Conservation (phyloP, 495 filamentous ascomycete genomes). For the Aspergillus wentii region DNA sequence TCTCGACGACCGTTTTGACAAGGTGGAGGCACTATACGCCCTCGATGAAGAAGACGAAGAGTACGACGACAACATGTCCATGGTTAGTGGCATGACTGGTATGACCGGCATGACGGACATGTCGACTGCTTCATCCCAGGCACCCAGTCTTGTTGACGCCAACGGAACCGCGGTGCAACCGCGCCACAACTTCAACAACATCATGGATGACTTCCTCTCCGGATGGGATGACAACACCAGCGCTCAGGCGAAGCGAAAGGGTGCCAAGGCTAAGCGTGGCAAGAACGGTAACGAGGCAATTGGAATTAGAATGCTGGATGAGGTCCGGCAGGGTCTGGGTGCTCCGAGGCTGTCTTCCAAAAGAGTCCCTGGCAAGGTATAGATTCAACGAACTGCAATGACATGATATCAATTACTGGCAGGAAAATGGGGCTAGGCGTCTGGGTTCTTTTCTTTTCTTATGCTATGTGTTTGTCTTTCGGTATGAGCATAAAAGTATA, state of each 20-base stretch:
- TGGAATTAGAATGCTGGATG: conserved; percentile 85
- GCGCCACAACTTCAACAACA: conserved; percentile 71
- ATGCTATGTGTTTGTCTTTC: too few relatives aligned
- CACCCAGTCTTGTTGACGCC: conserved; percentile 37
- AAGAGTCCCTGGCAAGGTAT: conserved; percentile 27
- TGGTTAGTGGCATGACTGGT: conserved; percentile 49
- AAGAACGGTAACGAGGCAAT: conserved; percentile 78
- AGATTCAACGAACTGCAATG: conserved; percentile 16
- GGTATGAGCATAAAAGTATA: too few relatives aligned
- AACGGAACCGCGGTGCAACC: conserved; percentile 44
- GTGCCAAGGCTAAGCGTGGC: conserved; percentile 54
- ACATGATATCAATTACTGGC: conserved; percentile 13
- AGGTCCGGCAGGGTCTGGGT: conserved; percentile 76
- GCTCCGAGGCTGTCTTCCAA: conserved; percentile 51
- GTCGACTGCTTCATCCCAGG: conserved; percentile 43
- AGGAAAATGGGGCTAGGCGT: neutral
- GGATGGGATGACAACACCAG: conserved; percentile 57
- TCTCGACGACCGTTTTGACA: conserved; percentile 87
- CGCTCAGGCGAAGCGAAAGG: conserved; percentile 62
- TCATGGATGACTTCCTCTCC: conserved; percentile 91
- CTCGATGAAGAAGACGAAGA: conserved; percentile 65
- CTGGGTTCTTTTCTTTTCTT: neutral
- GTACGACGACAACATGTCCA: conserved; percentile 47
- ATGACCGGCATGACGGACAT: conserved; percentile 38
- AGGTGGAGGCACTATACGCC: conserved; percentile 79